phyloP scores from a whole-genome alignment of 78 protist species.

The Dictyostelium capitatum region DNA sequence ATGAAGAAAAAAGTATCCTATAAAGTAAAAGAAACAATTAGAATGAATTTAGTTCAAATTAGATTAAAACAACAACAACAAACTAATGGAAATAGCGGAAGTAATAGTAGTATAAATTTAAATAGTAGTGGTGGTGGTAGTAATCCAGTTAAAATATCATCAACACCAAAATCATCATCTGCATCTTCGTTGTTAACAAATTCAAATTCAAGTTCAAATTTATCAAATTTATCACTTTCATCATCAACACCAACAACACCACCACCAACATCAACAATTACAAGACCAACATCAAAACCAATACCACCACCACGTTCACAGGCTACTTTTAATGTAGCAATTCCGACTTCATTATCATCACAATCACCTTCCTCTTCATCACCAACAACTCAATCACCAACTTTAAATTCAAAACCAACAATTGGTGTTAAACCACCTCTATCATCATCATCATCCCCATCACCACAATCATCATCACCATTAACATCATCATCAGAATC shows the following conservation, averaged over 20 bases:
- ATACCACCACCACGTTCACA: constrained; percentile 42
- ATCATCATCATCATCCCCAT: background rate
- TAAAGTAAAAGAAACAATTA: constrained; percentile 70
- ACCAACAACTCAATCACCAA: constrained; percentile 2
- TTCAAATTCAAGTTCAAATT: background rate
- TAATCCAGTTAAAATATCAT: constrained; percentile 20
- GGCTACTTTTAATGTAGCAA: constrained; percentile 16
- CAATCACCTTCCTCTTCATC: background rate
- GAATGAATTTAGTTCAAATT: constrained; percentile 62
- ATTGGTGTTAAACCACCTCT: constrained; percentile 1
- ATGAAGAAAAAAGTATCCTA: constrained; percentile 41
- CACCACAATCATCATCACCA: constrained; percentile 1
- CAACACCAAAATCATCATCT: constrained; percentile 34
- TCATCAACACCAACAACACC: background rate
- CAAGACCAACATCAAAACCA: background rate
- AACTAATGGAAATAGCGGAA: background rate
- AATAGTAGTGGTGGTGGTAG: background rate
- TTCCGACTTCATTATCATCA: constrained; percentile 1
- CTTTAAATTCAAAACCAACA: background rate
- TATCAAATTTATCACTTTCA: background rate
- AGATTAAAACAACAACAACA: background rate
- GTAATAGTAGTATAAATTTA: background rate
- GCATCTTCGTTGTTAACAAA: constrained; percentile 2
- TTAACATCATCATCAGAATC: constrained; percentile 4
- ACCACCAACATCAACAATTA: background rate